Percentiles rank a stretch among this genome's conserved stretches.
Conservation (phyloP, 495 filamentous ascomycete species). For the Aspergillus carlsbadensis region DNA sequence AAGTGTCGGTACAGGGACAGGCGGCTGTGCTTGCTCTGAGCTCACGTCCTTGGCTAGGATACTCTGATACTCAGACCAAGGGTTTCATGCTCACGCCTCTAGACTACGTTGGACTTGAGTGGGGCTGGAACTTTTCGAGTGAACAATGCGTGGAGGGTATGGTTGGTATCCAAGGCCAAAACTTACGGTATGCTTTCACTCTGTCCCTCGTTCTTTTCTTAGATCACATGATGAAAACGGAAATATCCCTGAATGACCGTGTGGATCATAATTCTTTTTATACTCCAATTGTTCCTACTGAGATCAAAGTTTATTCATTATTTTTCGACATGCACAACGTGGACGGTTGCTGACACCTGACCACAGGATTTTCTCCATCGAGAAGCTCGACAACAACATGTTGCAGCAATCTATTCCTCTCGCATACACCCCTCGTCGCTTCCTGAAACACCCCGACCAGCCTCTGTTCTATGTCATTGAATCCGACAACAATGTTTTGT, state of each 20-base stretch:
- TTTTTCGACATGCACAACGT: background rate
- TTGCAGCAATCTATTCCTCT: constrained; percentile 85
- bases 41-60: constrained; percentile 90
- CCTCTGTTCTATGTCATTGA: constrained; percentile 92
- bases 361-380: constrained; percentile 82
- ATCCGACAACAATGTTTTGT: constrained; percentile 85
- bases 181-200: constrained; percentile 67
- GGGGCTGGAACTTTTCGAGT: constrained; percentile 93
- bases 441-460: constrained; percentile 83
- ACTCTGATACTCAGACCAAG: constrained; percentile 78
- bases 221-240: constrained; percentile 67
- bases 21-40: constrained; percentile 88
- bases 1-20: constrained; percentile 78
- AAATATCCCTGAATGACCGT: constrained; percentile 43
- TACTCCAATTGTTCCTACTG: constrained; percentile 79
- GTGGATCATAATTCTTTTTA: constrained; percentile 51
- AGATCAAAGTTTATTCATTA: constrained; percentile 27
- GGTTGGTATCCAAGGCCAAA: constrained; percentile 91
- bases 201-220: constrained; percentile 5
- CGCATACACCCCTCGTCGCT: constrained; percentile 84
- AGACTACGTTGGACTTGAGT: constrained; percentile 83
- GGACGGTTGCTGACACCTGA: constrained; percentile 24
- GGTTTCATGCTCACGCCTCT: constrained; percentile 89
- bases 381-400: constrained; percentile 81
- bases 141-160: constrained; percentile 91